phyloP scores from a whole-genome alignment of 768 basidiomycete genomes.

The Lactifluus pinguis region DNA sequence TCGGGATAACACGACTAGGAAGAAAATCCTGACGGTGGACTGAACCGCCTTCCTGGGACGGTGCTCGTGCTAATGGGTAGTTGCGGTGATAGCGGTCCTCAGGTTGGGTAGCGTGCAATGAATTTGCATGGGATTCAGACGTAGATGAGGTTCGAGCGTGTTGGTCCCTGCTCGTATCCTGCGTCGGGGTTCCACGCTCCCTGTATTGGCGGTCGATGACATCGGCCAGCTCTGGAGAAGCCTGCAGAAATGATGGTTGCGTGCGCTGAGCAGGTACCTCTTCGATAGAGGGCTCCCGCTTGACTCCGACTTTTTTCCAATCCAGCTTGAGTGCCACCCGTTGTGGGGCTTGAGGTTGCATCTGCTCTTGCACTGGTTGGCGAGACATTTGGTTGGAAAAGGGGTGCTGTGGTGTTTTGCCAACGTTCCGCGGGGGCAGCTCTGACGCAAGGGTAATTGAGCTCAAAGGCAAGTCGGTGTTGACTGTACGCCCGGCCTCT shows the following conservation, averaged over 20 bases:
- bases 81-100: not conserved
- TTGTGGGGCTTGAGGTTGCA: not conserved
- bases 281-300: conserved; percentile 7
- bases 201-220: not conserved
- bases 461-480: conserved; percentile 14
- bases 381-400: not conserved
- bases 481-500: conserved; percentile 12
- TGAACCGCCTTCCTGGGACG: not conserved
- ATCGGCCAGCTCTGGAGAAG: not conserved
- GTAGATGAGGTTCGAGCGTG: not conserved
- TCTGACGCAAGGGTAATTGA: conserved; percentile 15
- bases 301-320: not conserved
- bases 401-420: not conserved
- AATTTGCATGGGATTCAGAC: not conserved
- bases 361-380: not conserved
- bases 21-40: not conserved
- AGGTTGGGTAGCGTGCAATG: not conserved
- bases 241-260: not conserved
- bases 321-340: not conserved
- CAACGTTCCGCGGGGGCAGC: not conserved
- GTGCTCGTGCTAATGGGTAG: not conserved
- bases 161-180: not conserved
- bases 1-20: not conserved
- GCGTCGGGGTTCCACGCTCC: not conserved
- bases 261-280: not conserved